A percentile compares a stretch with the other conserved stretches of the same genome.
Conservation (phyloP, 345 rosid genomes). For the Sonneratia alba region DNA sequence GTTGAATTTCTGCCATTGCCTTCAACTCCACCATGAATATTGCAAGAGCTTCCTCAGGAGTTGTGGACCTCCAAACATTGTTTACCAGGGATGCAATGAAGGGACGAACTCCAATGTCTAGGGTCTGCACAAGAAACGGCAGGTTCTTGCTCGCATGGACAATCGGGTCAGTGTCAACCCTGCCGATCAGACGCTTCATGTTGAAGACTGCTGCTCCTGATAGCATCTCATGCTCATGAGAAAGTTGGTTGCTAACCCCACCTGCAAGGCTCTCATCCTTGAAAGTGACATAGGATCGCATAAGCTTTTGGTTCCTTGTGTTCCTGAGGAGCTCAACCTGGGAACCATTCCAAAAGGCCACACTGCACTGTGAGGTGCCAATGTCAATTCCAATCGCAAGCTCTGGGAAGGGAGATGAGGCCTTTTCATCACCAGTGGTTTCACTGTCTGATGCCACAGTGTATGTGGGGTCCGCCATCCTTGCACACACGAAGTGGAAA, state of each 20-base stretch:
- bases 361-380: slow-evolving; percentile 81
- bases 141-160: slow-evolving; percentile 63
- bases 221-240: slow-evolving; percentile 66
- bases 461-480: slow-evolving; percentile 67
- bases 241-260: slow-evolving; percentile 66
- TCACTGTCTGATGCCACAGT: slow-evolving; percentile 85
- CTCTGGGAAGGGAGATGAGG: slow-evolving; percentile 53
- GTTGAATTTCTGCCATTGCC: slow-evolving; percentile 59
- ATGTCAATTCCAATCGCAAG: slow-evolving; percentile 79
- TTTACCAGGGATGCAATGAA: slow-evolving; percentile 71
- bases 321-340: slow-evolving; percentile 72
- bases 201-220: slow-evolving; percentile 82
- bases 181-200: slow-evolving; percentile 83
- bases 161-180: slow-evolving; percentile 75
- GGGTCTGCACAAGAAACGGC: slow-evolving; percentile 80
- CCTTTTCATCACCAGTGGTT: slow-evolving; percentile 63
- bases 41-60: slow-evolving; percentile 88
- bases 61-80: slow-evolving; percentile 77
- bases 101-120: slow-evolving; percentile 77
- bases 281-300: slow-evolving; percentile 71
- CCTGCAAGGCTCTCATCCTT: slow-evolving; percentile 64
- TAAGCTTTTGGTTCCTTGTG: slow-evolving; percentile 59
- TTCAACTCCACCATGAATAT: slow-evolving; percentile 63
- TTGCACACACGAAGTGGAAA: slow-evolving; percentile 22
- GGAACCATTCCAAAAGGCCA: slow-evolving; percentile 80